phyloP scores from a whole-genome alignment of 768 basidiomycete species.

The Mycena floridula region DNA sequence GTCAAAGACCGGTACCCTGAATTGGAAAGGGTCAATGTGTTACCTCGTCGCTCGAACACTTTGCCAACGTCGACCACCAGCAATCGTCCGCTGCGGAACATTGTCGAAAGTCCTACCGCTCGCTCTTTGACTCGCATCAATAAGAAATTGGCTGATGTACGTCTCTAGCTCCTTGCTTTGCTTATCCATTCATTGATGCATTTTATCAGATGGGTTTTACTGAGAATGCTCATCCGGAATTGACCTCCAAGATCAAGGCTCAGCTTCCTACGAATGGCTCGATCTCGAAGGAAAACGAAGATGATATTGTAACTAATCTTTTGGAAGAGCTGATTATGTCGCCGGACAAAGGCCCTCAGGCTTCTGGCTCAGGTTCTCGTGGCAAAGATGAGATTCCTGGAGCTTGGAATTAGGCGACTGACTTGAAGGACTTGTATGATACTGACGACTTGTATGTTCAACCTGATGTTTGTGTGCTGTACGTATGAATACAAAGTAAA shows the following conservation, averaged over 20 bases:
- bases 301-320: slow-evolving; percentile 58
- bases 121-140: slow-evolving; percentile 47
- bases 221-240: slow-evolving; percentile 44
- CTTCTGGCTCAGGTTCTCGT: slow-evolving; percentile 27
- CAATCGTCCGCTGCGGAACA: no score
- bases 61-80: slow-evolving; percentile 19
- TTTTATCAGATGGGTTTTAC: slow-evolving; percentile 68
- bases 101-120: slow-evolving; percentile 11
- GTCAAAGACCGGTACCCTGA: no score
- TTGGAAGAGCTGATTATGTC: slow-evolving; percentile 50
- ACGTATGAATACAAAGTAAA: no score
- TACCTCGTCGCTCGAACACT: slow-evolving; percentile 44
- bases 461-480: no score
- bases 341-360: slow-evolving; percentile 23
- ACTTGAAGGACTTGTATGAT: no score
- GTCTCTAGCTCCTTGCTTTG: slow-evolving; percentile 18
- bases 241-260: slow-evolving; percentile 43
- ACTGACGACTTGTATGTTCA: no score
- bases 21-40: slow-evolving; percentile 50
- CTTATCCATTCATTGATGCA: slow-evolving; percentile 6
- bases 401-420: slow-evolving; percentile 41
- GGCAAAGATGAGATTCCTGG: slow-evolving; percentile 33
- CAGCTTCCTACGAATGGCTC: slow-evolving; percentile 37
- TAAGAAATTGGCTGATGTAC: slow-evolving; percentile 57
- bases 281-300: slow-evolving; percentile 50